phyloP scores from a whole-genome alignment of 495 filamentous ascomycete species.

The Tuber magnatum region DNA sequence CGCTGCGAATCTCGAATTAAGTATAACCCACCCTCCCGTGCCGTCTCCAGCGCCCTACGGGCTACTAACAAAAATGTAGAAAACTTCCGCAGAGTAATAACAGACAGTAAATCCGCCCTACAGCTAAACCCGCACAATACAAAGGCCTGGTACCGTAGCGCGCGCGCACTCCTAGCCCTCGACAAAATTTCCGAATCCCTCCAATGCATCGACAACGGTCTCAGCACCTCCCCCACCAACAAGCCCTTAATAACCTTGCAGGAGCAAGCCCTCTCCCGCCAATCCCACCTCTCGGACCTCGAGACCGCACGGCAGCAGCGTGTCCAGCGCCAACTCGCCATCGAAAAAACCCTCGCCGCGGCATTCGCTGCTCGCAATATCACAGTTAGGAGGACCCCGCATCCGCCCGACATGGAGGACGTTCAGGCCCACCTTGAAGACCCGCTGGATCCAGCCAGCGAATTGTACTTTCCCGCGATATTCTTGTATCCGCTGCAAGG shows the following conservation, averaged over 20 bases:
- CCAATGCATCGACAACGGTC: slow-evolving; percentile 63
- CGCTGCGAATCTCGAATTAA: slow-evolving; percentile 70
- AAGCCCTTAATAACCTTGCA: slow-evolving; percentile 25
- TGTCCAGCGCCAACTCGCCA: slow-evolving; percentile 46
- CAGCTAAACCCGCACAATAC: slow-evolving; percentile 67
- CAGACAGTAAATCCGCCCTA: slow-evolving; percentile 74
- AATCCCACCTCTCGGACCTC: slow-evolving; percentile 44
- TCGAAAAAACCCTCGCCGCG: slow-evolving; percentile 55
- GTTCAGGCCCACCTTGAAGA: slow-evolving; percentile 60
- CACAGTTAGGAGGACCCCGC: slow-evolving; percentile 54
- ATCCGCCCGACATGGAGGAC: slow-evolving; percentile 79
- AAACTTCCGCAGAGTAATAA: slow-evolving; percentile 60
- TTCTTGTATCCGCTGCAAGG: slow-evolving; percentile 69
- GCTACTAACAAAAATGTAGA: slow-evolving; percentile 42
- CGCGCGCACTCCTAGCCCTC: slow-evolving; percentile 65
- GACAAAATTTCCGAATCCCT: slow-evolving; percentile 66
- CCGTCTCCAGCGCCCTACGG: not conserved
- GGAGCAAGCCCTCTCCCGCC: slow-evolving; percentile 51
- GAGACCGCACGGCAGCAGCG: slow-evolving; percentile 46
- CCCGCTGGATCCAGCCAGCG: slow-evolving; percentile 61
- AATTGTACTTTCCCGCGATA: slow-evolving; percentile 67
- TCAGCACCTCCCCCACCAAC: slow-evolving; percentile 59
- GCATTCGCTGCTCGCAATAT: slow-evolving; percentile 73
- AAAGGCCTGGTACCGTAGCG: slow-evolving; percentile 83
- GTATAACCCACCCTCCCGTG: slow-evolving; percentile 43